Evolutionary conservation across 257 asterid species (phyloP).

Genomic region (Nicotiana obtusifolia): DNA sequence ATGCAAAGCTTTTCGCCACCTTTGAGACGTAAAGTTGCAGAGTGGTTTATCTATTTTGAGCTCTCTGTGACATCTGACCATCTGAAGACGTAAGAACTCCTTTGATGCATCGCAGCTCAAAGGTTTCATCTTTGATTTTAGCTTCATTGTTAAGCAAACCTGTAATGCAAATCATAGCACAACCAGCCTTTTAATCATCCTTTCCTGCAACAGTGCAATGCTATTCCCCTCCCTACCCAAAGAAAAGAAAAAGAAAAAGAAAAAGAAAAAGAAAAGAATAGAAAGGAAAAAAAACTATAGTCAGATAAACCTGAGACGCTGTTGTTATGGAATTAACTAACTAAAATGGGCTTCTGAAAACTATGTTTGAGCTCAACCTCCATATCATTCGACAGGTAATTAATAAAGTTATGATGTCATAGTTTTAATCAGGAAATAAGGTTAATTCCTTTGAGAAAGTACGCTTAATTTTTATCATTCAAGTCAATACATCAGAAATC

Average conservation of each 20-base stretch:
- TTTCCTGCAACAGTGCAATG: neutral
- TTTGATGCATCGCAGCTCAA: constrained; percentile 27
- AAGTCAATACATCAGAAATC: neutral
- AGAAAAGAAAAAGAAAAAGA: too few relatives aligned
- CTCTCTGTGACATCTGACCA: constrained; percentile 66
- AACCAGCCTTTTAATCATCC: constrained; percentile 1
- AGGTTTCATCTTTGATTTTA: constrained; percentile 20
- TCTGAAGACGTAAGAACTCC: constrained; percentile 60
- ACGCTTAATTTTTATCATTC: neutral
- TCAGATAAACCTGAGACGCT: neutral
- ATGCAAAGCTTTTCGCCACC: constrained; percentile 70
- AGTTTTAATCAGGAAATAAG: neutral
- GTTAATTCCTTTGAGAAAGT: neutral
- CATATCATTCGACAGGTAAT: neutral
- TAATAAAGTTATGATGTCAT: neutral
- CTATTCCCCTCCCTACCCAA: neutral
- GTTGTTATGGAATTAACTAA: neutral
- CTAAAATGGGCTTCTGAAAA: neutral
- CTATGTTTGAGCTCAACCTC: neutral
- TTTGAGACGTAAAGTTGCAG: constrained; percentile 35
- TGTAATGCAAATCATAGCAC: constrained; percentile 24
- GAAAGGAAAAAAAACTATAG: neutral
- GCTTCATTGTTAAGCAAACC: constrained; percentile 57
- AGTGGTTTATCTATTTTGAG: constrained; percentile 57
- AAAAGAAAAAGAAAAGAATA: too few relatives aligned